phyloP scores from a whole-genome alignment of 2,329 filamentous ascomycete genomes.

The Aureobasidium sp. region DNA sequence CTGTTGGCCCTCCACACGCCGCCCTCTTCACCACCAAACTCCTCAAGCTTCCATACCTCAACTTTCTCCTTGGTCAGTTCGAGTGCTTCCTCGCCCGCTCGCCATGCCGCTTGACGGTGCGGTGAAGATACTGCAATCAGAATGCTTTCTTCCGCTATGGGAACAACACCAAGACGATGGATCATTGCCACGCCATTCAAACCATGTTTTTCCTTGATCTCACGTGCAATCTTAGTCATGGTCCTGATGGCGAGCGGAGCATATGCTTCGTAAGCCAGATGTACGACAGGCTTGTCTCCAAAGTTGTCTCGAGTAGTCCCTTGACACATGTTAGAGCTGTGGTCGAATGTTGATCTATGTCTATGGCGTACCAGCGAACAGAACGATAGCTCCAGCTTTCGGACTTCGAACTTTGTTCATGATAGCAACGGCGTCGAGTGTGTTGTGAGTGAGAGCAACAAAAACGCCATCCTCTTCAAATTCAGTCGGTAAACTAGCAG shows the following conservation, averaged over 20 bases:
- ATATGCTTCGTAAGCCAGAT: slow-evolving; percentile 72
- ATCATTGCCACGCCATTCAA: slow-evolving; percentile 71
- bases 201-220: slow-evolving; percentile 52
- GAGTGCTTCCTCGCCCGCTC: slow-evolving; percentile 78
- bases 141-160: slow-evolving; percentile 89
- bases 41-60: slow-evolving; percentile 95
- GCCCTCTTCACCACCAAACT: slow-evolving; percentile 70
- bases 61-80: slow-evolving; percentile 78
- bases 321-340: slow-evolving; percentile 26
- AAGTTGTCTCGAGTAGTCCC: slow-evolving; percentile 75
- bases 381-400: slow-evolving; percentile 66
- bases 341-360: neutral
- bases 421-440: slow-evolving; percentile 50
- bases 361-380: slow-evolving; percentile 59
- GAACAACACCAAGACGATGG: slow-evolving; percentile 78
- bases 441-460: slow-evolving; percentile 60
- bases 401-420: slow-evolving; percentile 66
- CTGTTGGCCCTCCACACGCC: slow-evolving; percentile 81
- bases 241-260: slow-evolving; percentile 61
- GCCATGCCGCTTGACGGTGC: slow-evolving; percentile 80
- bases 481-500: neutral
- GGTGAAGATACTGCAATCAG: slow-evolving; percentile 77
- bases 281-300: slow-evolving; percentile 60
- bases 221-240: slow-evolving; percentile 57
- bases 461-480: slow-evolving; percentile 47